phyloP scores from a whole-genome alignment of 1,139 yeast species.

The Geotrichum restrictum region DNA sequence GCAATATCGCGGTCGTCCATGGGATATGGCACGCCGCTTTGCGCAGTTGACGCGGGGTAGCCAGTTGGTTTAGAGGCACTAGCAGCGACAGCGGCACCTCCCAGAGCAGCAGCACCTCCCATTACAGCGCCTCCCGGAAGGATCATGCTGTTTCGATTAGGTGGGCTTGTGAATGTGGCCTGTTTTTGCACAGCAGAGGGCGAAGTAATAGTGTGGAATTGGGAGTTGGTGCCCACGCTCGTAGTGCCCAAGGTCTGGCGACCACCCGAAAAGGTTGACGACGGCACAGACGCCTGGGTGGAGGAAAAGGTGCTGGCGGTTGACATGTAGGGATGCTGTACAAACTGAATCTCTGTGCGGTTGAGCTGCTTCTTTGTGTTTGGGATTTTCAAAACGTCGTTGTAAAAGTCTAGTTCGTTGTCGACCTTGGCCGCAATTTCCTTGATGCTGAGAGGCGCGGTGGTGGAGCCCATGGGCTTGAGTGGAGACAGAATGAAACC shows the following conservation, averaged over 20 bases:
- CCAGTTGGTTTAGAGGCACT: background rate
- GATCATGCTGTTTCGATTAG: constrained; percentile 4
- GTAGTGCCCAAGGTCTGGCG: background rate
- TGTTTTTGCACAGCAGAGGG: constrained; percentile 3
- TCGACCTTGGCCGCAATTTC: constrained; percentile 71
- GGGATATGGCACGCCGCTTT: background rate
- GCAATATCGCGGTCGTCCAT: background rate
- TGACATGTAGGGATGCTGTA: constrained; percentile 66
- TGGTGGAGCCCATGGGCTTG: constrained; percentile 36
- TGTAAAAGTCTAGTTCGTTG: constrained; percentile 75
- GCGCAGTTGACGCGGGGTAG: background rate
- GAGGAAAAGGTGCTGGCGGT: background rate
- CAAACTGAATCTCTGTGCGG: constrained; percentile 54
- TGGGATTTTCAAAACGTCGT: constrained; percentile 49
- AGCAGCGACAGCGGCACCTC: background rate
- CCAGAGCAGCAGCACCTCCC: background rate
- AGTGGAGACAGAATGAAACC: constrained; percentile 83
- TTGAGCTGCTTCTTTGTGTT: constrained; percentile 35
- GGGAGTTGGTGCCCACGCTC: constrained; percentile 1
- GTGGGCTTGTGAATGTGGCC: background rate
- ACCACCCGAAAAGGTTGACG: background rate
- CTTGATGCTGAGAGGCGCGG: constrained; percentile 60
- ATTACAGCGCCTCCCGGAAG: background rate
- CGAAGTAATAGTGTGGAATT: constrained; percentile 10
- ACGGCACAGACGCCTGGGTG: background rate